These are phyloP conservation scores for Neltuma alba DNA, from an alignment of 306 rosid genomes.

Conservation along the genomic window DNA sequence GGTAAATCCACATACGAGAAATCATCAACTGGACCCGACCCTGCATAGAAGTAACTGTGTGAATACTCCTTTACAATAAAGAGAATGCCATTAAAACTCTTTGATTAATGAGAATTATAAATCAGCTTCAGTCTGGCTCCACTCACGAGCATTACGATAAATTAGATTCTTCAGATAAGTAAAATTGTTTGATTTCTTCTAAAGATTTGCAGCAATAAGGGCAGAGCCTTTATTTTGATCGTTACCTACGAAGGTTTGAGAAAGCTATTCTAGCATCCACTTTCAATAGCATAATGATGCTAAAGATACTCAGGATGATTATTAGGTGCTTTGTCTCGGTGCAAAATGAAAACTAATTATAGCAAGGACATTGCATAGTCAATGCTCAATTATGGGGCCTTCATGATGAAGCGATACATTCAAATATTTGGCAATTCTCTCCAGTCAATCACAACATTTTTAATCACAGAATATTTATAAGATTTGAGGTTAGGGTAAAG, in stretches of 20 bases:
- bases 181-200: conserved; percentile 28
- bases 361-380: neutral
- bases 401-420: neutral
- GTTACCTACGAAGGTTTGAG: neutral
- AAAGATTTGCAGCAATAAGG: conserved; percentile 11
- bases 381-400: conserved; percentile 13
- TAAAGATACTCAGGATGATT: neutral
- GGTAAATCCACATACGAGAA: conserved; percentile 68
- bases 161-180: conserved; percentile 12
- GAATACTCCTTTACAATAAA: conserved; percentile 27
- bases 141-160: conserved; percentile 18
- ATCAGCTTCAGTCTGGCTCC: conserved; percentile 15
- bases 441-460: neutral
- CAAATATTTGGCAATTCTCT: neutral
- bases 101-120: conserved; percentile 6
- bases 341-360: conserved; percentile 26
- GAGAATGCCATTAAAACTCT: conserved; percentile 19
- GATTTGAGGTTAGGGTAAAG: conserved; percentile 3
- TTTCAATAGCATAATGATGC: neutral
- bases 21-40: conserved; percentile 89
- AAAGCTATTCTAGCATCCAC: conserved; percentile 10
- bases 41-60: conserved; percentile 42
- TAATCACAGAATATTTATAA: neutral
- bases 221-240: neutral
- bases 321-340: neutral